phyloP scores from a whole-genome alignment of 345 rosid species.

The Trapa bicornis region DNA sequence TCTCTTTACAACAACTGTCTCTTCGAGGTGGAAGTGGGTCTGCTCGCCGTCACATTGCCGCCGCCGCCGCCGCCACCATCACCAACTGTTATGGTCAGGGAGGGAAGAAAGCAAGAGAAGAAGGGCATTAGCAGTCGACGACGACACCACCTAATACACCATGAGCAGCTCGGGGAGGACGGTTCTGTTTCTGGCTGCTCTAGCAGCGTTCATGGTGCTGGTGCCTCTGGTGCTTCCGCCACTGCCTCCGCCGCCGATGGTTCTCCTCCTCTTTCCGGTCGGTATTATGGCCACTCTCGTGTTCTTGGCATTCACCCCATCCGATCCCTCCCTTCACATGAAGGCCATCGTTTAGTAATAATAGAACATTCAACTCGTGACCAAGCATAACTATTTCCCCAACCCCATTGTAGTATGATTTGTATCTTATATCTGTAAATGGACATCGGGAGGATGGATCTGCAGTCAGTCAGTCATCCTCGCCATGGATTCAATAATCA shows the following conservation, averaged over 20 bases:
- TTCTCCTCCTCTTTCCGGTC: constrained; percentile 45
- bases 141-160: not conserved
- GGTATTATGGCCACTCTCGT: constrained; percentile 61
- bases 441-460: too few relatives aligned
- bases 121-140: not conserved
- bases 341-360: constrained; percentile 3
- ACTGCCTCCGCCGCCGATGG: constrained; percentile 54
- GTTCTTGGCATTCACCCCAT: constrained; percentile 46
- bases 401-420: too few relatives aligned
- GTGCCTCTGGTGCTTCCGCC: constrained; percentile 58
- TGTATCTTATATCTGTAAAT: too few relatives aligned
- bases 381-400: too few relatives aligned
- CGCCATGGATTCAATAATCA: too few relatives aligned
- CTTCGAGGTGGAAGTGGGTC: not conserved
- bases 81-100: not conserved
- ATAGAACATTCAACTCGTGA: too few relatives aligned
- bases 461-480: too few relatives aligned
- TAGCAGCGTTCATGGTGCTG: constrained; percentile 38
- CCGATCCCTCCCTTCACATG: constrained; percentile 11
- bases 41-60: not conserved
- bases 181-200: constrained; percentile 21
- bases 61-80: not conserved
- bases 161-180: constrained; percentile 14
- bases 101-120: constrained; percentile 1
- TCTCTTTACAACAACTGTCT: too few relatives aligned